Evolutionary conservation across 495 filamentous ascomycete genomes (phyloP), one percentile per base, ranked within the genome.

Genomic region (Penicillium herquei): DNA sequence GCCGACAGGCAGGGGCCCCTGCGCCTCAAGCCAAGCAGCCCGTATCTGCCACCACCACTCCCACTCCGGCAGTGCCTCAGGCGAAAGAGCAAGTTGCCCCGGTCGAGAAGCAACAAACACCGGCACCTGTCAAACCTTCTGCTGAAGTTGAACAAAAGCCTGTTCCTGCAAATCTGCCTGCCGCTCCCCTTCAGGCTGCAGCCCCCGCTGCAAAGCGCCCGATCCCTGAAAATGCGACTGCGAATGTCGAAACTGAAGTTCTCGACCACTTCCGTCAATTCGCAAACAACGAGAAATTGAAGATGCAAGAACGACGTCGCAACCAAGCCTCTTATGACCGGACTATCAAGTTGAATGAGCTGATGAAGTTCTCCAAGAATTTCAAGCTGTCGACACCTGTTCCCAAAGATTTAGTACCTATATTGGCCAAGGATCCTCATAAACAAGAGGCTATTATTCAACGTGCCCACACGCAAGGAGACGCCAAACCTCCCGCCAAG

Each of bases 321-420:
- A 90, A 83, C 55, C 76, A 83, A 47, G 81, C 77, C 7, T 77
- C 79, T 11, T 76, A 85, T 49, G 87, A 97, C 60, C 94, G 95
- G 65, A 88, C 89, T 55, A 81, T 92, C 59, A 97, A 95, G 74
- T 68, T 99, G 51, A 92, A 88, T 54, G 94, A 99, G 65, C 74
- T 99, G 53, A 92, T 92, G 81, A 96, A 91, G 59, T 99, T 99
- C 64, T 90, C 95, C 0, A 77, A 87, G 63, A 94, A 80, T 70
- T 99, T 99, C 78, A 97, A 96, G 70, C 82, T 99, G 1, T 82
- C 85, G 10, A 96, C 91, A 1, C 91, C 91, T 9, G 91, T 99
- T 8, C 94, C 94, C 7, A 84, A 84, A 56, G 94, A 99, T 70
- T 72, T 99, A 44, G 89, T 99, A 18, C 85, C 89, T 3, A 99